phyloP scores from a whole-genome alignment of 2,329 filamentous ascomycete species.

The Ceratocystis eucalypticola region DNA sequence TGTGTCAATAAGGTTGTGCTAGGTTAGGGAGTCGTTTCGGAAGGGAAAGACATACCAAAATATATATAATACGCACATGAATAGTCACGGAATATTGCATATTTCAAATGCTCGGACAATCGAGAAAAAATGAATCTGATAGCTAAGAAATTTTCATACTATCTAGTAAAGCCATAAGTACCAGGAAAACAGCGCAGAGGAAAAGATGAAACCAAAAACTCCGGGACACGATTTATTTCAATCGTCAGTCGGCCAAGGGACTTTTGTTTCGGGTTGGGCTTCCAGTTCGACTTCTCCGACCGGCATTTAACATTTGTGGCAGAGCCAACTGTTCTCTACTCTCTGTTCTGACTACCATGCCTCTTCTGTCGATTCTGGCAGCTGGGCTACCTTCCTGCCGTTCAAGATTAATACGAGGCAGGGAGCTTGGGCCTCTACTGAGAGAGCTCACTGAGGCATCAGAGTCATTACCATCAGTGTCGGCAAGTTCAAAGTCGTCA shows the following conservation, averaged over 20 bases:
- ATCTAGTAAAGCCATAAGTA: neutral
- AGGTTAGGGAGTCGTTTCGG: neutral
- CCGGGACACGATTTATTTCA: neutral
- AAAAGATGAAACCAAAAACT: slow-evolving; percentile 9
- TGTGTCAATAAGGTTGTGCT: neutral
- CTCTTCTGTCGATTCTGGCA: slow-evolving; percentile 48
- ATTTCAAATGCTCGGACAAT: neutral
- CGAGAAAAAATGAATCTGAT: neutral
- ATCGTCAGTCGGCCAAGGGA: slow-evolving; percentile 13
- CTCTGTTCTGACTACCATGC: slow-evolving; percentile 69
- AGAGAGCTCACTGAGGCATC: slow-evolving; percentile 28
- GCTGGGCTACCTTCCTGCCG: slow-evolving; percentile 12
- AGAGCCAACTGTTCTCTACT: slow-evolving; percentile 65
- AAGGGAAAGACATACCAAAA: neutral
- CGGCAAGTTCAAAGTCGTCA: slow-evolving; percentile 64
- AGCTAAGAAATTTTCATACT: neutral
- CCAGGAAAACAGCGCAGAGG: neutral
- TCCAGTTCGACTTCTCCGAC: slow-evolving; percentile 42
- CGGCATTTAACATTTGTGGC: slow-evolving; percentile 41
- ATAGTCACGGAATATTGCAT: neutral
- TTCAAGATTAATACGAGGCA: slow-evolving; percentile 6
- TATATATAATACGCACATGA: neutral
- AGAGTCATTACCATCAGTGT: slow-evolving; percentile 45
- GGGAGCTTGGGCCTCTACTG: slow-evolving; percentile 25
- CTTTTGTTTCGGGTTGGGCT: slow-evolving; percentile 36